A percentile compares a stretch with the other conserved stretches of the same genome.
Evolutionary conservation across 176 grass and related monocot genomes (phyloP).

Genomic region (Carex myosuroides): DNA sequence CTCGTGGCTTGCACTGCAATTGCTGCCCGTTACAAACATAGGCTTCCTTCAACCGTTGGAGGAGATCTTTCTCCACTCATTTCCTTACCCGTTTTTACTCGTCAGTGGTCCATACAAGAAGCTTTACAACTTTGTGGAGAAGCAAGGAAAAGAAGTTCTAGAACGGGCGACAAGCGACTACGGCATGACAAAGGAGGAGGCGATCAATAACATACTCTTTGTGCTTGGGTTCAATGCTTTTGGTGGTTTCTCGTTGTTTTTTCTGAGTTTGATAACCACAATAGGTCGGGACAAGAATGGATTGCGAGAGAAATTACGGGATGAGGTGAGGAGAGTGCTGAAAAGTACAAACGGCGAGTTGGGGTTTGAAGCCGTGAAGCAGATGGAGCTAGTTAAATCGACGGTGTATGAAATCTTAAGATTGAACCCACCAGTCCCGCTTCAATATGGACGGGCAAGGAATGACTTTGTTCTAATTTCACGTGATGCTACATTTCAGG

Average conservation of each 20-base stretch:
- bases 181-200: constrained; percentile 38
- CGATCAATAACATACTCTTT: constrained; percentile 87
- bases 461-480: constrained; percentile 57
- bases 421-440: constrained; percentile 59
- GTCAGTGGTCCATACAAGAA: constrained; percentile 41
- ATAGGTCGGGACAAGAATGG: constrained; percentile 28
- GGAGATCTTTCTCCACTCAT: constrained; percentile 86
- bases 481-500: constrained; percentile 31
- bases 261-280: constrained; percentile 34
- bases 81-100: constrained; percentile 43
- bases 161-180: constrained; percentile 22
- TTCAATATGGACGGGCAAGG: constrained; percentile 73
- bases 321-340: constrained; percentile 46
- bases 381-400: constrained; percentile 66
- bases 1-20: constrained; percentile 71
- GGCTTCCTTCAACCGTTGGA: constrained; percentile 55
- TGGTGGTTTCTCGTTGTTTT: constrained; percentile 74
- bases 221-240: constrained; percentile 88
- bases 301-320: constrained; percentile 23
- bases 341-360: neutral
- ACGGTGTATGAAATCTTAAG: constrained; percentile 76
- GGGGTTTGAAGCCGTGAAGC: constrained; percentile 35
- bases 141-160: constrained; percentile 41
- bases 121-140: constrained; percentile 62
- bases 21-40: constrained; percentile 50